phyloP scores from a whole-genome alignment of 116 monocot genomes.

The Cymodocea nodosa region DNA sequence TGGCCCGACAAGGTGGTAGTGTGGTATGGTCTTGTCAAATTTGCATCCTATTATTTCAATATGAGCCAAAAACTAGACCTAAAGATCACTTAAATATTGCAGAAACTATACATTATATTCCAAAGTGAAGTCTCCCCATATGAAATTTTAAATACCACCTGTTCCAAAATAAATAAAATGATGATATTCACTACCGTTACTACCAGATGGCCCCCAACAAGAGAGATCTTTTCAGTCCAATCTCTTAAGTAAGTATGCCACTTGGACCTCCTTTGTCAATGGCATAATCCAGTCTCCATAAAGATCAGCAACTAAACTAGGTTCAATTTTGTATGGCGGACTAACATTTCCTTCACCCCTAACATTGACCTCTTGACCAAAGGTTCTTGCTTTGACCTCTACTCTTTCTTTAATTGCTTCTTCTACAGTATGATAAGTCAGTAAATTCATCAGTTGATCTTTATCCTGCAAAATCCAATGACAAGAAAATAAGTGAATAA shows the following conservation, averaged over 20 bases:
- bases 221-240: constrained; percentile 34
- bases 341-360: constrained; percentile 12
- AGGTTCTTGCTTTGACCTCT: constrained; percentile 45
- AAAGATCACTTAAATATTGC: too few relatives aligned
- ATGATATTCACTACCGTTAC: too few relatives aligned
- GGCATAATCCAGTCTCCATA: constrained; percentile 94
- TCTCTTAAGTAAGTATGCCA: constrained; percentile 66
- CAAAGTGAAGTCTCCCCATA: too few relatives aligned
- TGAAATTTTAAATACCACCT: too few relatives aligned
- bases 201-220: too few relatives aligned
- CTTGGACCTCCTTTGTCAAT: constrained; percentile 88
- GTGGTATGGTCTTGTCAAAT: too few relatives aligned
- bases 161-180: too few relatives aligned
- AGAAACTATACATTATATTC: too few relatives aligned
- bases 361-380: constrained; percentile 53
- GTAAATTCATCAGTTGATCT: constrained; percentile 48
- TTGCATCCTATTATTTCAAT: too few relatives aligned
- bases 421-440: constrained; percentile 74
- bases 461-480: constrained; percentile 28
- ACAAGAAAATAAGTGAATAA: background rate
- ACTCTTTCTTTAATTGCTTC: constrained; percentile 46
- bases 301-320: constrained; percentile 67
- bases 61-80: too few relatives aligned
- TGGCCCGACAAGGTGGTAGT: too few relatives aligned
- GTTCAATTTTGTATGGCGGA: constrained; percentile 56